A percentile compares a stretch with the other conserved stretches of the same genome.
These are phyloP conservation scores for Xylariomycetidae sp. DNA, from an alignment of 2,329 filamentous ascomycete genomes.

Conservation along the genomic window DNA sequence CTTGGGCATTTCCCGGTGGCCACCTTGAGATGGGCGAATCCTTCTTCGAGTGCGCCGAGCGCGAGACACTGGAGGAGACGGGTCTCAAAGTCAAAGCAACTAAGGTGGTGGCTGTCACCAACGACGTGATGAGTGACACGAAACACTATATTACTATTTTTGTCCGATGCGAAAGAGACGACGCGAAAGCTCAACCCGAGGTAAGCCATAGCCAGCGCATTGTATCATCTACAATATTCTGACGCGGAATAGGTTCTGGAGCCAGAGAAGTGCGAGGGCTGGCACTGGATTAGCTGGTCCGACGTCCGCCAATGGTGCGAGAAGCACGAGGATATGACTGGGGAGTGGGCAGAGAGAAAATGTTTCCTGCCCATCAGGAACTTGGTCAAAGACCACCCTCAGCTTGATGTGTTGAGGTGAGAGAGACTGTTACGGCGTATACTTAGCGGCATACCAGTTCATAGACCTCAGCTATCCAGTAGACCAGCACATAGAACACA, in stretches of 20 bases:
- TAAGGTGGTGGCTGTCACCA: slow-evolving; percentile 55
- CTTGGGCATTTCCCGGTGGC: slow-evolving; percentile 65
- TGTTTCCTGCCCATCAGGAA: slow-evolving; percentile 33
- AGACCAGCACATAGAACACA: too few species aligned
- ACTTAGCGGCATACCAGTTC: too few species aligned
- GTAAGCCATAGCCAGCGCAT: slow-evolving; percentile 35
- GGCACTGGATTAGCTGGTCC: slow-evolving; percentile 42
- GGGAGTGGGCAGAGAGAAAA: slow-evolving; percentile 22
- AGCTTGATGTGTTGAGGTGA: slow-evolving; percentile 4
- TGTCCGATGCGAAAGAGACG: slow-evolving; percentile 45
- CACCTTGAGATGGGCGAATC: slow-evolving; percentile 67
- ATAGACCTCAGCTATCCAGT: too few species aligned
- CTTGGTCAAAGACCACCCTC: slow-evolving; percentile 13
- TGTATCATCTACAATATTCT: slow-evolving; percentile 2
- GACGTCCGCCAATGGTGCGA: slow-evolving; percentile 31
- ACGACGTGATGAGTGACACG: slow-evolving; percentile 56
- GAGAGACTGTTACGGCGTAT: background rate
- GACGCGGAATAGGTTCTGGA: slow-evolving; percentile 33
- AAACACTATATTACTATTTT: slow-evolving; percentile 76
- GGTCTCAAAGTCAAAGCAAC: slow-evolving; percentile 49
- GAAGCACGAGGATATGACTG: slow-evolving; percentile 18
- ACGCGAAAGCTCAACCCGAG: slow-evolving; percentile 43
- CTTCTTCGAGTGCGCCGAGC: slow-evolving; percentile 53
- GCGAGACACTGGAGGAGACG: slow-evolving; percentile 68
- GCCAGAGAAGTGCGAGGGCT: slow-evolving; percentile 44